phyloP scores from a whole-genome alignment of 768 basidiomycete species.

The Fibroporia radiculosa region DNA sequence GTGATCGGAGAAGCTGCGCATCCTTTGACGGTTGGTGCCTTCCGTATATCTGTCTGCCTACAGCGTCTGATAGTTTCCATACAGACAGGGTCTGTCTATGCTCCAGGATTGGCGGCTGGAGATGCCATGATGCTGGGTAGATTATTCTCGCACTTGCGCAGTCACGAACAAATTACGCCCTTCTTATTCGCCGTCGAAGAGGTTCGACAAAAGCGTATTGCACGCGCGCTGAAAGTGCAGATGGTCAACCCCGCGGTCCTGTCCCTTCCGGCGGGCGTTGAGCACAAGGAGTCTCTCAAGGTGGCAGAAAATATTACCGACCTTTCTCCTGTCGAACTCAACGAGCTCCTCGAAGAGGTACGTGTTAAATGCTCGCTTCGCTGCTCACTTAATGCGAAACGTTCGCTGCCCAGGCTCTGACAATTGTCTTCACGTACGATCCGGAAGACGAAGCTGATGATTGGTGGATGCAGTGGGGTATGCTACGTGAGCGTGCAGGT shows the following conservation, averaged over 20 bases:
- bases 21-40: constrained; percentile 16
- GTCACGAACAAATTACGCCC: constrained; percentile 17
- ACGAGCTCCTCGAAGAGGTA: not conserved
- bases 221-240: constrained; percentile 13
- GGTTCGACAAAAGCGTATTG: constrained; percentile 18
- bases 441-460: constrained; percentile 23
- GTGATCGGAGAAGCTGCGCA: constrained; percentile 27
- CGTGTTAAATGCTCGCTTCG: not conserved
- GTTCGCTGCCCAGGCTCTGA: constrained; percentile 11
- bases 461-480: constrained; percentile 25
- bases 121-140: constrained; percentile 27
- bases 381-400: constrained; percentile 9
- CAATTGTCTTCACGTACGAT: constrained; percentile 21
- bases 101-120: constrained; percentile 20
- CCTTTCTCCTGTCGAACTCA: not conserved
- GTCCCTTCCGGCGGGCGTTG: constrained; percentile 18
- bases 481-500: constrained; percentile 19
- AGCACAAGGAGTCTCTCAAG: constrained; percentile 1
- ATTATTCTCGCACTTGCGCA: constrained; percentile 24
- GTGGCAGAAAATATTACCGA: constrained; percentile 8
- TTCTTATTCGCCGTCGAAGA: constrained; percentile 22
- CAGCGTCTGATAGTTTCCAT: not conserved
- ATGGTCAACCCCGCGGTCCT: constrained; percentile 14
- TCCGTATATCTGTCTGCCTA: not conserved
- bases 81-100: constrained; percentile 12